Evolutionary conservation across 1,139 yeast species (phyloP).

Genomic region (Trichomonascaceae sp.): DNA sequence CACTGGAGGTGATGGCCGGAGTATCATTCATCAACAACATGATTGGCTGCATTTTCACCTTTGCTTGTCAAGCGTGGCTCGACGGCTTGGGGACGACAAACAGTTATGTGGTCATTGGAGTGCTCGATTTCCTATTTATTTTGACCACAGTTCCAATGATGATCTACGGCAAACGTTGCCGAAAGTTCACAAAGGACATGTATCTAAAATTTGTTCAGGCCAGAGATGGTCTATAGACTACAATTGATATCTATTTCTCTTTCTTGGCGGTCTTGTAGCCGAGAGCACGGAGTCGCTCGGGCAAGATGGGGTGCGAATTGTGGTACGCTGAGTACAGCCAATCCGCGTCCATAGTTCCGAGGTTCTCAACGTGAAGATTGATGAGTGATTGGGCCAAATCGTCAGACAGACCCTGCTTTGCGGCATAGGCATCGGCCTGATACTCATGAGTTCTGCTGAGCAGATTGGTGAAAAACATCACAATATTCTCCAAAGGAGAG

Average conservation of each 20-base stretch:
- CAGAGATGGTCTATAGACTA: conserved; percentile 32
- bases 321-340: conserved; percentile 81
- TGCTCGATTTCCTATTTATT: conserved; percentile 52
- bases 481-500: conserved; percentile 59
- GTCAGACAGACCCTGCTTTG: conserved; percentile 52
- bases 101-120: conserved; percentile 65
- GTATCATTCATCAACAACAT: conserved; percentile 70
- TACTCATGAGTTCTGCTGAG: conserved; percentile 78
- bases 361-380: conserved; percentile 63
- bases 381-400: conserved; percentile 63
- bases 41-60: conserved; percentile 66
- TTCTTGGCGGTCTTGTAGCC: conserved; percentile 14
- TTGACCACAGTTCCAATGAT: conserved; percentile 53
- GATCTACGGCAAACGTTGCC: conserved; percentile 56
- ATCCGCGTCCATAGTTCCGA: conserved; percentile 77
- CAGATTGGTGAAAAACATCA: conserved; percentile 54
- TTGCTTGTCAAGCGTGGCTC: conserved; percentile 66
- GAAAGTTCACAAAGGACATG: conserved; percentile 47
- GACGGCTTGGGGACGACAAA: conserved; percentile 53
- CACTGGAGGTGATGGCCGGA: conserved; percentile 78
- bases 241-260: conserved; percentile 5
- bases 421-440: conserved; percentile 85
- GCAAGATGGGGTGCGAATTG: conserved; percentile 79
- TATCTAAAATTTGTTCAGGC: conserved; percentile 49
- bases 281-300: conserved; percentile 74